phyloP scores from a whole-genome alignment of 805 yeast genomes.

The Nakazawaea molendinolei region DNA sequence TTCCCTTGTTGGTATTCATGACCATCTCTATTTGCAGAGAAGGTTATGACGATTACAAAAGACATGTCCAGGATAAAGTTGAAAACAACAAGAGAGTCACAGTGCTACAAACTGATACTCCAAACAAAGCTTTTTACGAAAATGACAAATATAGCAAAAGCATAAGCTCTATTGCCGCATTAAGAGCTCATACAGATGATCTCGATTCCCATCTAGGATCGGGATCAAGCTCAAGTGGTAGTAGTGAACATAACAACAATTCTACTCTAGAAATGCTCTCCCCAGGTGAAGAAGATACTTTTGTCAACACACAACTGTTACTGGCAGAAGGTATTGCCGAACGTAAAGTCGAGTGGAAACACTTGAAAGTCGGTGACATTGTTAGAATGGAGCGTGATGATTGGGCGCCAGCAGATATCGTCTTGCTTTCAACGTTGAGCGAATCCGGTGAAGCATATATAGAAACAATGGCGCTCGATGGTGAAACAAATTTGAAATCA shows the following conservation, averaged over 20 bases:
- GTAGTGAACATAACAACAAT: background rate
- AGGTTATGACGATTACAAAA: slow-evolving; percentile 86
- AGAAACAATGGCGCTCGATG: slow-evolving; percentile 97
- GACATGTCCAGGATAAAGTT: slow-evolving; percentile 78
- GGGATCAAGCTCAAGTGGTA: slow-evolving; percentile 24
- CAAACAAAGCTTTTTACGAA: background rate
- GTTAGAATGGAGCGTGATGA: slow-evolving; percentile 71
- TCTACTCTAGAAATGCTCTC: slow-evolving; percentile 3
- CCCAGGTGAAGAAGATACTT: slow-evolving; percentile 11
- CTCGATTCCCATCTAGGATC: slow-evolving; percentile 5
- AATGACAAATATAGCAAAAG: slow-evolving; percentile 9
- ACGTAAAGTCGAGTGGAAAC: slow-evolving; percentile 54
- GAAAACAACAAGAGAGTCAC: slow-evolving; percentile 61
- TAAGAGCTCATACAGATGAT: slow-evolving; percentile 9
- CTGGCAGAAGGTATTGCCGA: slow-evolving; percentile 27
- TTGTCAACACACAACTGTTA: slow-evolving; percentile 15
- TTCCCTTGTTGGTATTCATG: slow-evolving; percentile 82
- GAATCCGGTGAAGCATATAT: slow-evolving; percentile 64
- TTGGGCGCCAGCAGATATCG: slow-evolving; percentile 90
- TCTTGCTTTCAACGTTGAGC: slow-evolving; percentile 61
- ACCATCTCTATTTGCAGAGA: slow-evolving; percentile 86
- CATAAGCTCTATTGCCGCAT: slow-evolving; percentile 8
- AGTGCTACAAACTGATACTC: slow-evolving; percentile 31
- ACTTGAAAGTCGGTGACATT: slow-evolving; percentile 83
- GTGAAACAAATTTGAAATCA: slow-evolving; percentile 88